These are phyloP conservation scores for Tritrichomonas musculus DNA, from an alignment of 208 protist genomes.

Conservation along the genomic window DNA sequence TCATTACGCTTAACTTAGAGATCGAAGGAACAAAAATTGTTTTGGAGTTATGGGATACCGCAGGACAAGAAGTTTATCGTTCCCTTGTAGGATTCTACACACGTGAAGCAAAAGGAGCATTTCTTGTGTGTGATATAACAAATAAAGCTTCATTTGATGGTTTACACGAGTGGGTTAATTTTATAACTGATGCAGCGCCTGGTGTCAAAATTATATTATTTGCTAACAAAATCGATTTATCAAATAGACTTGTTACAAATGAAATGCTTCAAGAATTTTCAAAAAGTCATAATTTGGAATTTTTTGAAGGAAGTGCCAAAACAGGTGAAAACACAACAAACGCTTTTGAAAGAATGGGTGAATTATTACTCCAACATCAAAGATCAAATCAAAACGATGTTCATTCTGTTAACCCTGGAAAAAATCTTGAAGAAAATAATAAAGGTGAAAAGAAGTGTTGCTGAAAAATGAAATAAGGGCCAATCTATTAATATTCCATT, in stretches of 20 bases:
- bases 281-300: not conserved
- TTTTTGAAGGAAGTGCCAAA: constrained; percentile 21
- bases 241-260: not conserved
- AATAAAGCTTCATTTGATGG: not conserved
- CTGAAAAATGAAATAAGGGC: no score
- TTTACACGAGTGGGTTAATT: not conserved
- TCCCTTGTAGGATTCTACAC: constrained; percentile 3
- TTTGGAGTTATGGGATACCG: constrained; percentile 23
- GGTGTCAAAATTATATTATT: not conserved
- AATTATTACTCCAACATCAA: not conserved
- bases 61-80: not conserved
- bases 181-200: not conserved
- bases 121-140: not conserved
- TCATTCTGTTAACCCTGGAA: no score
- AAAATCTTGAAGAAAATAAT: no score
- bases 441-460: no score
- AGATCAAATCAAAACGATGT: no score
- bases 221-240: not conserved
- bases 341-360: not conserved
- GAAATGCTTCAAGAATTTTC: not conserved
- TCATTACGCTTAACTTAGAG: not conserved
- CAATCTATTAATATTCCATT: no score
- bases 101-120: not conserved
- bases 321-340: not conserved
- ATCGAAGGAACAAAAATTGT: not conserved